These are phyloP conservation scores for Acorus calamus DNA, from an alignment of 106 monocot genomes.

Conservation along the genomic window DNA sequence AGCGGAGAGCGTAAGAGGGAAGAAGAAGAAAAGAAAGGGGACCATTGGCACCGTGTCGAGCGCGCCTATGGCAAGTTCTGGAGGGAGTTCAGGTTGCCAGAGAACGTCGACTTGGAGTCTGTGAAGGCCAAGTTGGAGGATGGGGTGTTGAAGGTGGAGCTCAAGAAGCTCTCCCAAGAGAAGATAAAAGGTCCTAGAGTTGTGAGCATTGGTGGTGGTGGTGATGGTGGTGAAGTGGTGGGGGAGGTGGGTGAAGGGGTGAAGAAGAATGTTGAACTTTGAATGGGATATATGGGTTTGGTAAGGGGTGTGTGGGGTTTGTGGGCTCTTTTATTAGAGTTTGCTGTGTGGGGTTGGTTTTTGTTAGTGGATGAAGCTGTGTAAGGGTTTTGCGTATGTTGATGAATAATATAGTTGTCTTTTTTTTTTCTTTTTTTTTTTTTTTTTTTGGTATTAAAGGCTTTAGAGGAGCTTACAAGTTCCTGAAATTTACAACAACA, in stretches of 20 bases:
- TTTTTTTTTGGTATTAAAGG: no score
- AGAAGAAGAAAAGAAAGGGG: slow-evolving; percentile 40
- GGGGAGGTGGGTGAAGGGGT: neutral
- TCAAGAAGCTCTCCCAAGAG: slow-evolving; percentile 51
- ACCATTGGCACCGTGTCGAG: slow-evolving; percentile 60
- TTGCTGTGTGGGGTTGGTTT: no score
- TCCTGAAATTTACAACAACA: no score
- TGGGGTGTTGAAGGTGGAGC: slow-evolving; percentile 44
- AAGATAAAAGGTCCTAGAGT: slow-evolving; percentile 40
- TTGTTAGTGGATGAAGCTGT: no score
- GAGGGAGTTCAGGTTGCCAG: slow-evolving; percentile 71
- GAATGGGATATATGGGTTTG: neutral
- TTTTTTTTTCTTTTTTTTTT: no score
- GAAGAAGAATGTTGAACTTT: slow-evolving; percentile 25
- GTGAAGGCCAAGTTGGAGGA: slow-evolving; percentile 35
- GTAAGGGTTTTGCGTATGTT: no score
- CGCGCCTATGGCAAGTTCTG: slow-evolving; percentile 60
- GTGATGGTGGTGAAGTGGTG: neutral
- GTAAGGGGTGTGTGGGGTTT: no score
- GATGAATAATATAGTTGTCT: no score
- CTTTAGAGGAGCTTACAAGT: no score
- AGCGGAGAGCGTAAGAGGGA: slow-evolving; percentile 61
- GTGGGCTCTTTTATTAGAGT: no score
- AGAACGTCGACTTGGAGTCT: slow-evolving; percentile 44
- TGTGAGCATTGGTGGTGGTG: slow-evolving; percentile 34